These are phyloP conservation scores for Cyclotella sp. DNA, from an alignment of 108 stramenopile genomes.

Conservation along the genomic window DNA sequence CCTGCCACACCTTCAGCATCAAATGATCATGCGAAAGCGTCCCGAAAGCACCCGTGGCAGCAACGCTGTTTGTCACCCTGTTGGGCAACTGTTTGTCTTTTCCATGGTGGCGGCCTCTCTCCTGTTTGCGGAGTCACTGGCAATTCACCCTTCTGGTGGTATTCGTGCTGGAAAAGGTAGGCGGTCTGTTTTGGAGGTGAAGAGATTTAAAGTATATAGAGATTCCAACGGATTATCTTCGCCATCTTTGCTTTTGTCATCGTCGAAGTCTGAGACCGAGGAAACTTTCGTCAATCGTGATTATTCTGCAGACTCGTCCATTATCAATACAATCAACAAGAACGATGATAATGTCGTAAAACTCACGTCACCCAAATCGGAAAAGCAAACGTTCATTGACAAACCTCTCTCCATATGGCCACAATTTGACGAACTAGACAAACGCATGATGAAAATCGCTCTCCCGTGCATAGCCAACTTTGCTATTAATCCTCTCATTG, in stretches of 20 bases:
- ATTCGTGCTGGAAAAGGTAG: not conserved
- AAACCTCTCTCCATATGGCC: constrained; percentile 58
- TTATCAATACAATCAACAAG: not conserved
- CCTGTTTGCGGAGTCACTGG: constrained; percentile 13
- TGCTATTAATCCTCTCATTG: constrained; percentile 86
- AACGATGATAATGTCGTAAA: not conserved
- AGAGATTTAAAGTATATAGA: not conserved
- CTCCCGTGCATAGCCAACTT: constrained; percentile 92
- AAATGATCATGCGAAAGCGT: not conserved
- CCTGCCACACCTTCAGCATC: not conserved
- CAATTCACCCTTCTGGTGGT: constrained; percentile 5
- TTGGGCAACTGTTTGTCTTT: not conserved
- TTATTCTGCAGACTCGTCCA: not conserved
- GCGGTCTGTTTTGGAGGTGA: not conserved
- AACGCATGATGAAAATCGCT: constrained; percentile 75
- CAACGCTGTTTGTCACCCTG: not conserved
- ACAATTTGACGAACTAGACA: constrained; percentile 75
- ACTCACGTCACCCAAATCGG: not conserved
- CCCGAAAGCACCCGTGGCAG: not conserved
- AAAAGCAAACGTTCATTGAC: not conserved
- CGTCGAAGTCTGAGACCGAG: not conserved
- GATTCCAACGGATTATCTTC: not conserved
- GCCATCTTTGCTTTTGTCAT: not conserved
- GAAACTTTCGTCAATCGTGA: not conserved
- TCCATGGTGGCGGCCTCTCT: not conserved